Evolutionary conservation across 2,329 filamentous ascomycete species (phyloP), one percentile per base, ranked within the genome.

Genomic region (Dothistroma septosporum): DNA sequence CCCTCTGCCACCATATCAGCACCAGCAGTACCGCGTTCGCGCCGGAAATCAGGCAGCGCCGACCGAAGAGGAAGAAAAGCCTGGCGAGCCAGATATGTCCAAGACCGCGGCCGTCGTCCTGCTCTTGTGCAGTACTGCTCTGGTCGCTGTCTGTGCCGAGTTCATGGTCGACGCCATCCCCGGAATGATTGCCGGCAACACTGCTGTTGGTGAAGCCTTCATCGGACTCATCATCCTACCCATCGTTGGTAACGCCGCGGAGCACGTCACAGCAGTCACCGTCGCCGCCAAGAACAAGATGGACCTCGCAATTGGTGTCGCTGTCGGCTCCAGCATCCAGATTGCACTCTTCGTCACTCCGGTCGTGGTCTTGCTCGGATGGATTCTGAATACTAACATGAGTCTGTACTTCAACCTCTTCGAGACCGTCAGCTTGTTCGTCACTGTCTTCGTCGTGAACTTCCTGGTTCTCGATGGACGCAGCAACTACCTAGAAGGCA

Each of bases 211-310:
- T 63, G 82, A 90, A 70, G 87, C 89, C 35, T 92, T 93, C 65
- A 87, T 92, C 63, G 90, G 90, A 68, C 81, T 92, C 11, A 92
- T 93, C 68, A 85, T 93, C 56, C 78, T 93, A 4, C 89, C 89
- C 9, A 91, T 92, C 68, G 89, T 92, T n/a, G 88, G 89, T 44
- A 92, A 92, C 69, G 89, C 89, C 2, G 89, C 89, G 14, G 89
- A 92, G 76, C 89, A 92, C 78, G 88, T 89, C 21, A 92, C 89
- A 0, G 89, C 89, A 7, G 88, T 92, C 57, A 90, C 86, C 0
- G 89, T 92, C 1, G 89, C 90, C 7, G 83, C 87, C 68, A 91
- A 92, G 80, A 90, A 92, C 76, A 92, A 92, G 76, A 91, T 92
- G 87, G 90, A 92, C 70, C 78, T 92, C 9, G 87, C 89, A 2